Evolutionary conservation across 2,329 filamentous ascomycete species (phyloP), one percentile per base, ranked within the genome.

Genomic region (Sarocladium kiliense): DNA sequence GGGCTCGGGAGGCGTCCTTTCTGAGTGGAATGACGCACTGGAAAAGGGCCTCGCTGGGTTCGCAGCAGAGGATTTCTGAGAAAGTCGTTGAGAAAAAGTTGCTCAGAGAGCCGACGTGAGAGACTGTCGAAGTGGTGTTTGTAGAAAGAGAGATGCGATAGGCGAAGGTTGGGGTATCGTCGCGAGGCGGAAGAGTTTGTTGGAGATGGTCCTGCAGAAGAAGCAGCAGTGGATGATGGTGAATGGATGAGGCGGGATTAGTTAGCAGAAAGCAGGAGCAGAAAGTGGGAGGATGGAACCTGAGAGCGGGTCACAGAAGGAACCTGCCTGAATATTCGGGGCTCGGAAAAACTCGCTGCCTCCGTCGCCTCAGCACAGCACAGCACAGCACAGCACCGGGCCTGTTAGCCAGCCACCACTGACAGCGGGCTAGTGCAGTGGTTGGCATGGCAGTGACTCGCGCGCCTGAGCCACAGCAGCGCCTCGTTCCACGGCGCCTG

Each of bases 81-180:
- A 21, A 51, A 56, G 54, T 53, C 51, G n/a, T n/a, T n/a, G n/a
- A n/a, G n/a, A 51, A 27, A 51, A 27, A 27, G 11, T 34, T 51
- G 12, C 25, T 27, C 12, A 42, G 42, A 21, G 53, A 56, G 54
- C 49, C 51, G 25, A 51, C 36, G 49, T 58, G 58, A 61, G 57
- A 57, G 61, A 65, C 62, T 61, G 37, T 27, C 23, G 21, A 54
- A 45, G 23, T 45, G 36, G 44, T 27, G 16, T 9, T 26, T 44
- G 26, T 45, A 36, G 23, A 23, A n/a, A 11, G 23, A 11, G 23
- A 47, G 44, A 47, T 27, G 44, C 44, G 50, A 25, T 36, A 12
- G 11, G 50, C 16, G 11, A 19, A 27, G 21, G 19, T 11, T 21
- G 50, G 50, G 50, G 50, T 53, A 53, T 53, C 50, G 50, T 53